Conservation (phyloP, 768 basidiomycete species). For the Tricholoma flavovirens region DNA sequence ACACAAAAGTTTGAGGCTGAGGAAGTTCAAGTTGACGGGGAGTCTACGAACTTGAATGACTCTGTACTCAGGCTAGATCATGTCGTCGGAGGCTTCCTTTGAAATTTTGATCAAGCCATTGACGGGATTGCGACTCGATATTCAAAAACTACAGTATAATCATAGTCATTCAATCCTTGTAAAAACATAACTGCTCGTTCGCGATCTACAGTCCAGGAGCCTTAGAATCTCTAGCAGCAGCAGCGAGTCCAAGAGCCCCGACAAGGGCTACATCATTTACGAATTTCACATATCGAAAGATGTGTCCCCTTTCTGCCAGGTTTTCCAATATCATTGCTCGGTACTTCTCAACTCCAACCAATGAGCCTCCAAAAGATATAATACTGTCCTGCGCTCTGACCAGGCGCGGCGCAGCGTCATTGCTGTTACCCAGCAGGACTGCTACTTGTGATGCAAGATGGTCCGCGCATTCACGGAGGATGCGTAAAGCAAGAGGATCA, state of each 20-base stretch:
- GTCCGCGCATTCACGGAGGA: slow-evolving; percentile 47
- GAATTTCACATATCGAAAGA: slow-evolving; percentile 60
- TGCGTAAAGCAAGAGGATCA: slow-evolving; percentile 59
- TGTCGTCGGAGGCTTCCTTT: too few species aligned
- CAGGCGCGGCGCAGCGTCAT: slow-evolving; percentile 20
- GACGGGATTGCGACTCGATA: too few species aligned
- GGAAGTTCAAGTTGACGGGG: too few species aligned
- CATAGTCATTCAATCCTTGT: too few species aligned
- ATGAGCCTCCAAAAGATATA: slow-evolving; percentile 75
- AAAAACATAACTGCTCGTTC: not conserved
- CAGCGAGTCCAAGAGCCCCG: slow-evolving; percentile 57
- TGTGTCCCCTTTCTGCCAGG: slow-evolving; percentile 50
- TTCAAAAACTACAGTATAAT: too few species aligned
- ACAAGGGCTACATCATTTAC: slow-evolving; percentile 63
- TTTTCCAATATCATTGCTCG: slow-evolving; percentile 50
- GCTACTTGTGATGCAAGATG: slow-evolving; percentile 56
- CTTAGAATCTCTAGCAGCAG: slow-evolving; percentile 10
- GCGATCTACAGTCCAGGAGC: not conserved
- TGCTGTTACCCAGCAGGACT: slow-evolving; percentile 39
- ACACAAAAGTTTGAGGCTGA: too few species aligned
- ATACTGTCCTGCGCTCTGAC: slow-evolving; percentile 53
- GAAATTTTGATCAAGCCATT: too few species aligned
- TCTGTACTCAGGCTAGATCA: too few species aligned
- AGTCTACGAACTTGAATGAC: too few species aligned
- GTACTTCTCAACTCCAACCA: slow-evolving; percentile 60